Conservation (phyloP, 2,329 filamentous ascomycete genomes). For the Fusarium compactum region DNA sequence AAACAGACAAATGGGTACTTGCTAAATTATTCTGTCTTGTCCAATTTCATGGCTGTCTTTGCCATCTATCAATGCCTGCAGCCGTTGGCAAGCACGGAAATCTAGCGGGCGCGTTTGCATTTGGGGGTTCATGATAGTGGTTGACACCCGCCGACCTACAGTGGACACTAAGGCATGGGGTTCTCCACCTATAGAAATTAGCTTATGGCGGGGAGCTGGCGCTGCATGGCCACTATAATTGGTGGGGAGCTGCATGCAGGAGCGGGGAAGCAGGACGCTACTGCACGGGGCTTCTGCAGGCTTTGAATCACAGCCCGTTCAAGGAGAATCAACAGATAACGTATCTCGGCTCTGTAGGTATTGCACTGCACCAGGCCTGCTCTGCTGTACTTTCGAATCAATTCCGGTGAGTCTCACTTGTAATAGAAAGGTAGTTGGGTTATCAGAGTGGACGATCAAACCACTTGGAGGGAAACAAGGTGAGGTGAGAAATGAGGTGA, state of each 20-base stretch:
- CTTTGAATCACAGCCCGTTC: slow-evolving; percentile 11
- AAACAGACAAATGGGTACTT: not conserved
- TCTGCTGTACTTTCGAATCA: not conserved
- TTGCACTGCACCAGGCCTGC: not conserved
- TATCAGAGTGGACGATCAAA: slow-evolving; percentile 1
- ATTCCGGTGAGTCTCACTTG: not conserved
- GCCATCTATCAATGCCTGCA: not conserved
- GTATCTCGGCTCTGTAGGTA: slow-evolving; percentile 10
- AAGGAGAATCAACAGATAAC: slow-evolving; percentile 4
- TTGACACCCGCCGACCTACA: slow-evolving; percentile 23
- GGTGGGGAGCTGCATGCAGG: slow-evolving; percentile 27
- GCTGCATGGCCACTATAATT: slow-evolving; percentile 21
- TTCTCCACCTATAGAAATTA: slow-evolving; percentile 9
- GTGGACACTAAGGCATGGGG: not conserved
- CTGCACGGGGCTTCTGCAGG: slow-evolving; percentile 3
- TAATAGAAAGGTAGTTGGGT: slow-evolving; percentile 20
- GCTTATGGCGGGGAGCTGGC: slow-evolving; percentile 41
- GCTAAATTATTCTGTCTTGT: not conserved
- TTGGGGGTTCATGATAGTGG: slow-evolving; percentile 37
- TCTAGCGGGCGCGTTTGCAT: slow-evolving; percentile 7
- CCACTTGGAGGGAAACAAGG: slow-evolving; percentile 34
- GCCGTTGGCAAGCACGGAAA: slow-evolving; percentile 19
- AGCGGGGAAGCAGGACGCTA: slow-evolving; percentile 31
- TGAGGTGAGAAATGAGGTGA: slow-evolving; percentile 13
- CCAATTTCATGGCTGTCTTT: not conserved